These are phyloP conservation scores for Drechslerella dactyloides DNA, from an alignment of 2,329 filamentous ascomycete genomes.

Conservation along the genomic window DNA sequence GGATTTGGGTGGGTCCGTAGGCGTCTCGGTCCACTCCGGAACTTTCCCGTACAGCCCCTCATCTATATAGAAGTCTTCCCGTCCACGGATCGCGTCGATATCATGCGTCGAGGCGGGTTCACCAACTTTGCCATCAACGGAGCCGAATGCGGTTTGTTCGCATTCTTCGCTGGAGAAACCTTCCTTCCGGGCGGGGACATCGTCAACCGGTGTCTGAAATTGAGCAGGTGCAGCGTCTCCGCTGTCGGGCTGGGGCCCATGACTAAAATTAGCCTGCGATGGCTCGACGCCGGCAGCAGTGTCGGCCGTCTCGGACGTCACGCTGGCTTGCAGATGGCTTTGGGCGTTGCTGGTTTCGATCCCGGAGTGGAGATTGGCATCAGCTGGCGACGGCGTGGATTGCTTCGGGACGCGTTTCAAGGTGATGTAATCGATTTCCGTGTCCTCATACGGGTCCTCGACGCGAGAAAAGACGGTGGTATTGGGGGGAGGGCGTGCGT, in stretches of 20 bases:
- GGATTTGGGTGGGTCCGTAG: not conserved
- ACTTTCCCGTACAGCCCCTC: too few species aligned
- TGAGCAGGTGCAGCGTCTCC: not conserved
- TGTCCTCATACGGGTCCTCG: slow-evolving; percentile 3
- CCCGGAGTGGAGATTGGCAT: not conserved
- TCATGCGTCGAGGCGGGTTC: too few species aligned
- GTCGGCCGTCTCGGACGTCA: not conserved
- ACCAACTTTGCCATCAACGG: too few species aligned
- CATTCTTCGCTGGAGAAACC: too few species aligned
- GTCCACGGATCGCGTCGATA: too few species aligned
- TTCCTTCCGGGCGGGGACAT: not conserved
- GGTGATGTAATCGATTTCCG: slow-evolving; percentile 25
- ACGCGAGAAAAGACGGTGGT: too few species aligned
- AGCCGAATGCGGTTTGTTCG: too few species aligned
- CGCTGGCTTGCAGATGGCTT: not conserved
- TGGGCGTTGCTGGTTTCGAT: not conserved
- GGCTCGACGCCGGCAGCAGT: too few species aligned
- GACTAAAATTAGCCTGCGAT: not conserved
- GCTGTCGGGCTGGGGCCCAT: too few species aligned
- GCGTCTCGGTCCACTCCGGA: too few species aligned
- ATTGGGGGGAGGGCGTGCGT: not conserved
- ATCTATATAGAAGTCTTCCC: too few species aligned
- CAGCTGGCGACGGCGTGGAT: not conserved
- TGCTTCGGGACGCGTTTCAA: slow-evolving; percentile 10
- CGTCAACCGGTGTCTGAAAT: not conserved